These are phyloP conservation scores for Colletotrichum sp. DNA, from an alignment of 2,329 filamentous ascomycete genomes.

Conservation along the genomic window DNA sequence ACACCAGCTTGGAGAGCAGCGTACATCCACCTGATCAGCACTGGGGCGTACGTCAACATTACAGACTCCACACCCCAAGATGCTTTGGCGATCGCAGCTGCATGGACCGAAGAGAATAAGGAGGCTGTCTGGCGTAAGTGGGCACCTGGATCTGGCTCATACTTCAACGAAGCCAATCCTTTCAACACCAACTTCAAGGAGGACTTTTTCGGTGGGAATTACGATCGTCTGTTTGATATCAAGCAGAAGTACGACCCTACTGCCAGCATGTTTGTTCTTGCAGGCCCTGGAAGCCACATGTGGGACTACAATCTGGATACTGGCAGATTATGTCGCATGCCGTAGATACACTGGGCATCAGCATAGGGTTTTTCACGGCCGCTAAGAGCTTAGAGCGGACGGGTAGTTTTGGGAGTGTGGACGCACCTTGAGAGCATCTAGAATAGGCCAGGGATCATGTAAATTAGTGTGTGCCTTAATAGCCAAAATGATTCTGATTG, in stretches of 20 bases:
- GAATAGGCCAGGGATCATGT: background rate
- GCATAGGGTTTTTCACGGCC: fast-evolving
- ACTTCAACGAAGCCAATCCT: constrained; percentile 46
- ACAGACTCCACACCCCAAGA: background rate
- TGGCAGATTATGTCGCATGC: background rate
- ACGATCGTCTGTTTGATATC: constrained; percentile 26
- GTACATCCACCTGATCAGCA: constrained; percentile 12
- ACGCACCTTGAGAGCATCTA: background rate
- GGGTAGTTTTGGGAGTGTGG: background rate
- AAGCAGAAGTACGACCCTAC: constrained; percentile 34
- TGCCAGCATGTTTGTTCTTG: constrained; percentile 17
- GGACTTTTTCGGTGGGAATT: constrained; percentile 32
- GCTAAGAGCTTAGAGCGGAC: background rate
- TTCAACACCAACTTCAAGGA: constrained; percentile 29
- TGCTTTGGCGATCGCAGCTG: background rate
- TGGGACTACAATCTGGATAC: constrained; percentile 12
- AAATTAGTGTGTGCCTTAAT: fast-evolving
- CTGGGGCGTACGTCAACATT: background rate
- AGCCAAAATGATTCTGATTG: background rate
- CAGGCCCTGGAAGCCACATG: constrained; percentile 18
- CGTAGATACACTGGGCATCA: background rate
- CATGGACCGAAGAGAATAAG: background rate
- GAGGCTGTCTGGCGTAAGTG: constrained; percentile 15
- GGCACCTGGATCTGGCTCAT: constrained; percentile 23
- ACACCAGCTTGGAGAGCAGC: constrained; percentile 2